phyloP scores from a whole-genome alignment of 2,329 filamentous ascomycete species.

The Colletotrichum caudatum region DNA sequence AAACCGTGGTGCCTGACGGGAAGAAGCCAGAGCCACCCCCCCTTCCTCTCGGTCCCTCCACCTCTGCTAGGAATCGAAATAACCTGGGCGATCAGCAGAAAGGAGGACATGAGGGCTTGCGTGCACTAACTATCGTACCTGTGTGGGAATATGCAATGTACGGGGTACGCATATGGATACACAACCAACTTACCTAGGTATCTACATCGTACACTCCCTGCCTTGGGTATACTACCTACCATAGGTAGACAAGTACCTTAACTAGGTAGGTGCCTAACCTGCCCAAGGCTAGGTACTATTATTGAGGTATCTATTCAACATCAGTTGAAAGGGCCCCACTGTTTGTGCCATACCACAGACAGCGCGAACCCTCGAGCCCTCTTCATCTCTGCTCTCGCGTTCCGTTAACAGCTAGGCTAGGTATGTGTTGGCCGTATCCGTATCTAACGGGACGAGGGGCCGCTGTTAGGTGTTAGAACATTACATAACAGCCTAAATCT shows the following conservation, averaged over 20 bases:
- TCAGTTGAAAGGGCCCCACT: slow-evolving; percentile 16
- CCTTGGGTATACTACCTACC: no score
- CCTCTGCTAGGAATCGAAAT: slow-evolving; percentile 18
- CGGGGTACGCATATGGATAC: no score
- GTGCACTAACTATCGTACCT: no score
- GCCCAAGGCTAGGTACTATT: no score
- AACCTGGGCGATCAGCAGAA: slow-evolving; percentile 14
- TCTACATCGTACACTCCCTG: no score
- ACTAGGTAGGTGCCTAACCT: no score
- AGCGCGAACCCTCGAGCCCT: slow-evolving; percentile 2
- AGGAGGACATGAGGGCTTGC: background rate
- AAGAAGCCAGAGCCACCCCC: background rate
- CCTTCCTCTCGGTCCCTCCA: slow-evolving; percentile 11
- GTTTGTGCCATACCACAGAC: slow-evolving; percentile 38
- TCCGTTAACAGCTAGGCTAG: slow-evolving; percentile 15
- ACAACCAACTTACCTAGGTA: background rate
- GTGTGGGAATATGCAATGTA: no score
- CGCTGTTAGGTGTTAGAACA: background rate
- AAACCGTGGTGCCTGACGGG: slow-evolving; percentile 23
- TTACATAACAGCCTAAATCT: background rate
- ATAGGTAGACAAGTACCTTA: no score
- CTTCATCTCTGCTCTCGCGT: slow-evolving; percentile 11
- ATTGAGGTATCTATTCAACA: no score
- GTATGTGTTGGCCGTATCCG: slow-evolving; percentile 5
- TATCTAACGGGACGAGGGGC: background rate